A percentile compares a stretch with the other conserved stretches of the same genome.
These are phyloP conservation scores for Arxiozyma telluris DNA, from an alignment of 1,139 yeast genomes.

Conservation along the genomic window DNA sequence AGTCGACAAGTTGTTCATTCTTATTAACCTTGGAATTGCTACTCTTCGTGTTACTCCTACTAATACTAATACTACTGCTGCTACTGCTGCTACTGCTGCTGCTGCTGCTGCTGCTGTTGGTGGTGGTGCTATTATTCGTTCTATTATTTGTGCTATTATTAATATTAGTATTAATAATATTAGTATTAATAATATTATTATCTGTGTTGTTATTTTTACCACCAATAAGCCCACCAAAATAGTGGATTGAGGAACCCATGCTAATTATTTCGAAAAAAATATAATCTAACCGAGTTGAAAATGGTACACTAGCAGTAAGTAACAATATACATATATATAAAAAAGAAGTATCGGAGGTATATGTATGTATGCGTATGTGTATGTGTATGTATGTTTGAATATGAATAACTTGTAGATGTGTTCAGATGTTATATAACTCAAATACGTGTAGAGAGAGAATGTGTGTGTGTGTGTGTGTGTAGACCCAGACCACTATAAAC, in stretches of 20 bases:
- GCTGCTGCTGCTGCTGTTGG: too few species aligned
- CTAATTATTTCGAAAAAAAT: background rate
- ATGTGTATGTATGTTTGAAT: background rate
- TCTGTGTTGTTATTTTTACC: background rate
- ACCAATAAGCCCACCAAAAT: conserved; percentile 4
- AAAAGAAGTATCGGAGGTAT: too few species aligned
- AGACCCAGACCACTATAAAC: too few species aligned
- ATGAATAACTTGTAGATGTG: too few species aligned
- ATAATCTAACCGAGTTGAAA: background rate
- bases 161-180: background rate
- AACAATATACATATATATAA: background rate
- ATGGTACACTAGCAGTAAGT: background rate
- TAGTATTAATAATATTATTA: background rate
- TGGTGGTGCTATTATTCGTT: too few species aligned
- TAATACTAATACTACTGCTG: too few species aligned
- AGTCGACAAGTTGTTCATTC: background rate
- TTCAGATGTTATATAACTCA: too few species aligned
- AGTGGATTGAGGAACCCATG: conserved; percentile 5
- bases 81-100: too few species aligned
- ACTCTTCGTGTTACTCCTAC: too few species aligned
- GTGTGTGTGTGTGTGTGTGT: too few species aligned
- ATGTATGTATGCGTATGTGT: background rate
- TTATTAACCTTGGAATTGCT: background rate
- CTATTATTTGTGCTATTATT: background rate
- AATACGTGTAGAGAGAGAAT: too few species aligned